Conservation (phyloP, 2,329 filamentous ascomycete species). For the Fusarium drepaniforme region DNA sequence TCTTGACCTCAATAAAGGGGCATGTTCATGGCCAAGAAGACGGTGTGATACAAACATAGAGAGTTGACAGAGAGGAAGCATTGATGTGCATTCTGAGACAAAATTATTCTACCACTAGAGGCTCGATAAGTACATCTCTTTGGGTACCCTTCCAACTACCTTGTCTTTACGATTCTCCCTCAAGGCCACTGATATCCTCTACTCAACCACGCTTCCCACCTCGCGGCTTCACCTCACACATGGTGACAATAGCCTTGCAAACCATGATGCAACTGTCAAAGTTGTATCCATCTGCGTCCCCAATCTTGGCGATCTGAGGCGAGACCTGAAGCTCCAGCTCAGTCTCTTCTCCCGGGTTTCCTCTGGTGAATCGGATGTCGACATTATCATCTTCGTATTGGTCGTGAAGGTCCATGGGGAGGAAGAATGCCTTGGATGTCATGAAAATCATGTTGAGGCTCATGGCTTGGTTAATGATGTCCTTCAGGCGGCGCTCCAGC, state of each 20-base stretch:
- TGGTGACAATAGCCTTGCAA: slow-evolving; percentile 15
- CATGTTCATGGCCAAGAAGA: neutral
- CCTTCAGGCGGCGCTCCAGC: neutral
- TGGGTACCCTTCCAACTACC: neutral
- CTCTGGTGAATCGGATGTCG: neutral
- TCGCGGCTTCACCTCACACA: neutral
- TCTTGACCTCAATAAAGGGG: neutral
- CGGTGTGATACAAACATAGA: neutral
- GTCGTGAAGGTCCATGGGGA: neutral
- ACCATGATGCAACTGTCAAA: slow-evolving; percentile 7
- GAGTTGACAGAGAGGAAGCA: neutral
- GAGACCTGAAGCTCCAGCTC: slow-evolving; percentile 22
- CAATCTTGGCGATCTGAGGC: slow-evolving; percentile 26
- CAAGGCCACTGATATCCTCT: neutral
- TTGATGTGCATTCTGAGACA: neutral
- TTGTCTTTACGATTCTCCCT: neutral
- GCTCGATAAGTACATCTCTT: neutral
- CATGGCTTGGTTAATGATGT: slow-evolving; percentile 11
- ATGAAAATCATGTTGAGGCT: slow-evolving; percentile 14
- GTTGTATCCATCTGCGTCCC: slow-evolving; percentile 23
- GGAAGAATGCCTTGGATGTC: slow-evolving; percentile 26
- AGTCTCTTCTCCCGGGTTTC: neutral
- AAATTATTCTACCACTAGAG: neutral
- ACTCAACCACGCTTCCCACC: neutral
- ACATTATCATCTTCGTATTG: slow-evolving; percentile 1